Evolutionary conservation across 2,329 filamentous ascomycete species (phyloP).

Genomic region (Beauveria caledonica): DNA sequence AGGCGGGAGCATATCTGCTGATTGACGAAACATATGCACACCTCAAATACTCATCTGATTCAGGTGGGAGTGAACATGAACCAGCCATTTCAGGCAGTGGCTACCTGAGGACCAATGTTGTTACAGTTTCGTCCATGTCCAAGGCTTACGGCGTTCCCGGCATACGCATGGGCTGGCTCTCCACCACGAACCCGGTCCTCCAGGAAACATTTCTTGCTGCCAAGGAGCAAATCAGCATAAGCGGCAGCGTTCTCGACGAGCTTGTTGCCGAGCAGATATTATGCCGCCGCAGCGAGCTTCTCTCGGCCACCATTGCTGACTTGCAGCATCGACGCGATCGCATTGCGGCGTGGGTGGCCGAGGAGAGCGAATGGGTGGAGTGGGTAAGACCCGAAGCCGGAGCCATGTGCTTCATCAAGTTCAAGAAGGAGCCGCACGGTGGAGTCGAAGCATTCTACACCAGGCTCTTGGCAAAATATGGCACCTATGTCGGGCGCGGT

Average conservation of each 20-base stretch:
- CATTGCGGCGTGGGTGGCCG: conserved; percentile 16
- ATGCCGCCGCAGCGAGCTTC: conserved; percentile 9
- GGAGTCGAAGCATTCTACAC: conserved; percentile 16
- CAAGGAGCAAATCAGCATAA: conserved; percentile 20
- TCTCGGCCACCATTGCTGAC: conserved; percentile 12
- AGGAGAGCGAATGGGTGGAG: conserved; percentile 17
- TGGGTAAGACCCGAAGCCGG: conserved; percentile 19
- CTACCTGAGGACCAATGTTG: conserved; percentile 10
- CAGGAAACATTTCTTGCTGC: conserved; percentile 18
- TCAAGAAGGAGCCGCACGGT: conserved; percentile 16
- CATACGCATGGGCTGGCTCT: conserved; percentile 18
- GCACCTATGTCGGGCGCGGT: conserved; percentile 18
- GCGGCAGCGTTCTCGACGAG: conserved; percentile 17
- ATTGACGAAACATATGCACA: conserved; percentile 19
- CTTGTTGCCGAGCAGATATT: conserved; percentile 18
- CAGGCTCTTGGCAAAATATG: conserved; percentile 15
- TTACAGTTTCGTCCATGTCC: conserved; percentile 18
- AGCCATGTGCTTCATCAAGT: conserved; percentile 18
- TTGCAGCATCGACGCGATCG: conserved; percentile 17
- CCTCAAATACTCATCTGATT: conserved; percentile 12
- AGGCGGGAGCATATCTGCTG: conserved; percentile 12
- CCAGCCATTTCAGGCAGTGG: too few species aligned
- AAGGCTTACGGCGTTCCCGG: conserved; percentile 18
- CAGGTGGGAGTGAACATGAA: conserved; percentile 1
- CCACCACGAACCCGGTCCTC: conserved; percentile 13